A percentile compares a stretch with the other conserved stretches of the same genome.
These are phyloP conservation scores for Leishmania major DNA, from an alignment of 208 protist genomes.

Conservation along the genomic window DNA sequence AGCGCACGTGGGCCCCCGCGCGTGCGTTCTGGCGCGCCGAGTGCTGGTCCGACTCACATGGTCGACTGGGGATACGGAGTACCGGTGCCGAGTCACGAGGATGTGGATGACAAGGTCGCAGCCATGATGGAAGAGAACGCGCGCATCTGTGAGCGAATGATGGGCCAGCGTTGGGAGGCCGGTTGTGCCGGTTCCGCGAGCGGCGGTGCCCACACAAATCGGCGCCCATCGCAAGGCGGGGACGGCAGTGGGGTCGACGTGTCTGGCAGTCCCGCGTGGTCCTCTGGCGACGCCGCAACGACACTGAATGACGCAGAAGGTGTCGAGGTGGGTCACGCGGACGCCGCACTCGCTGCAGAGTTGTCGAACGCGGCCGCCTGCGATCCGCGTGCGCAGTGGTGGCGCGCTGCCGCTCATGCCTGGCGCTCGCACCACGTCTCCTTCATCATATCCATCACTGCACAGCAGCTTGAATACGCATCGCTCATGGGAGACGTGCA, in stretches of 20 bases:
- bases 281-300: neutral
- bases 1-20: neutral
- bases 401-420: conserved; percentile 63
- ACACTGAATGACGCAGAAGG: neutral
- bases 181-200: neutral
- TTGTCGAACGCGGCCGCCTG: neutral
- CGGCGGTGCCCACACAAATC: neutral
- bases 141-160: conserved; percentile 33
- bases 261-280: neutral
- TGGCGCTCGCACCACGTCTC: conserved; percentile 62
- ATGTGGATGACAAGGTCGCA: conserved; percentile 48
- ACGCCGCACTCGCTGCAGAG: neutral
- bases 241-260: neutral
- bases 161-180: conserved; percentile 2
- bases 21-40: neutral
- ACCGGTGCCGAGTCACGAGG: conserved; percentile 22
- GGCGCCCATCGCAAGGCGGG: neutral
- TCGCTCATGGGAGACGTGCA: conserved; percentile 84
- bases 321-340: neutral
- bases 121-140: conserved; percentile 58
- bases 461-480: conserved; percentile 70
- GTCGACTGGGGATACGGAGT: conserved; percentile 24
- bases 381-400: conserved; percentile 67
- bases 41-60: neutral
- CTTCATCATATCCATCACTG: conserved; percentile 60